Evolutionary conservation across 192 early-diverging fungal species (phyloP), one percentile per base, ranked within the genome.

Genomic region (Backusella tuberculispora): DNA sequence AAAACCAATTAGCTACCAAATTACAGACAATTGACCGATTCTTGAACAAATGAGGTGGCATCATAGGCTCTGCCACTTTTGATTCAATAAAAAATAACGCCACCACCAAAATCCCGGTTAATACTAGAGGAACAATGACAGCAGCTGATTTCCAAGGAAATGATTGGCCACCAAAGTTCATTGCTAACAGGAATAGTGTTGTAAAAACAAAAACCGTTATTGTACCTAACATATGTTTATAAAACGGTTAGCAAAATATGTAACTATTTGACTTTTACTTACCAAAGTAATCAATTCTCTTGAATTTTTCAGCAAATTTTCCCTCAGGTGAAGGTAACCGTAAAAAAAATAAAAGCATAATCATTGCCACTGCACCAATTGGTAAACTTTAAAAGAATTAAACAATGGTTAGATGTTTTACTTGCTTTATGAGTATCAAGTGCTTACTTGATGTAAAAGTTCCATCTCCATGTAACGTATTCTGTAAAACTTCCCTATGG

Each of bases 201-300:
- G 85, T 78, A 47, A 88, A 71, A 6, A 83, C 81, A 7, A 85
- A 63, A 3, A 89, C 79, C 29, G 86, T 76, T 63, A 45, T 1
- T 5, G 78, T 79, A 29, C 76, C 78, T 64, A 45, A 60, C 12
- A 12, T 21, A 34, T 24, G 21, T 56, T 56, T 56, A 45, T 29
- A 74, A 73, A 21, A 21, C 0, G 21, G 69, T 48, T 29, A 38
- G 37, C 73, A 24, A 14, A 14, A n/a, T 53, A 6, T 73, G 5
- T 6, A 14, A 56, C 53, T 56, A 45, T 19, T 34, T 21, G 4
- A 9, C 17, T 17, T 26, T 60, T 50, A n/a, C 48, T 56, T 56
- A 45, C 92, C 92, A 24, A 88, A 46, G 56, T 83, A 89, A 79
- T 92, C 92, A 65, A 93, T 81, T n/a, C 85, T 74, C 45, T 84